Conservation (phyloP, 164 flowering plant genomes). For the Annona cherimola region DNA sequence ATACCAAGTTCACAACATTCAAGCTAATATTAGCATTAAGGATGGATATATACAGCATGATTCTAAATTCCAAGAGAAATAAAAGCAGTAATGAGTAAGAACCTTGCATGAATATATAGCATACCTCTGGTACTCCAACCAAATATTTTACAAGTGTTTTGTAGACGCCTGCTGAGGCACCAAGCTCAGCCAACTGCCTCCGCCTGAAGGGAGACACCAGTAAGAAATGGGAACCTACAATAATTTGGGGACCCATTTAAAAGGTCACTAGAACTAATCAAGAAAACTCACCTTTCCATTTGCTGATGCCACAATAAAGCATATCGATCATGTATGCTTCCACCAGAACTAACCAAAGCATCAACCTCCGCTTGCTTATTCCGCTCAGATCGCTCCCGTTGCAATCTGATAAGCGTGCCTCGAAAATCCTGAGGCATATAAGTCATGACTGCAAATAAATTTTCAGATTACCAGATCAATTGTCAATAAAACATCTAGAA, state of each 20-base stretch:
- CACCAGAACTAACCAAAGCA: slow-evolving; percentile 74
- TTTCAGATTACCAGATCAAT: slow-evolving; percentile 27
- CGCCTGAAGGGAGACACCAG: slow-evolving; percentile 46
- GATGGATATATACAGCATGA: neutral
- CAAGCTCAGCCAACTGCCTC: slow-evolving; percentile 86
- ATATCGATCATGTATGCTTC: slow-evolving; percentile 81
- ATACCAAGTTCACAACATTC: neutral
- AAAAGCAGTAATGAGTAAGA: neutral
- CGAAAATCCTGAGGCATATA: slow-evolving; percentile 99
- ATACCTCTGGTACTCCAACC: slow-evolving; percentile 97
- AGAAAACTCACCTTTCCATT: slow-evolving; percentile 72
- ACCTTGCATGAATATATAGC: neutral
- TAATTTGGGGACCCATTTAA: neutral
- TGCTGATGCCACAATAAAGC: slow-evolving; percentile 90
- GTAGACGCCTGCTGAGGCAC: slow-evolving; percentile 91
- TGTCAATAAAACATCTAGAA: slow-evolving; percentile 20
- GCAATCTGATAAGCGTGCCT: slow-evolving; percentile 83
- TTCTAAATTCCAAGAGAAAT: neutral
- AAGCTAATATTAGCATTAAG: neutral
- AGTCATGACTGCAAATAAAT: slow-evolving; percentile 79
- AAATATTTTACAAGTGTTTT: slow-evolving; percentile 94
- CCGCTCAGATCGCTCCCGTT: slow-evolving; percentile 92
- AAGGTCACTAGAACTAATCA: slow-evolving; percentile 9
- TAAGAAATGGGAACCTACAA: slow-evolving; percentile 7
- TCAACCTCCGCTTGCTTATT: slow-evolving; percentile 87